Conservation (phyloP, 2,329 filamentous ascomycete genomes). For the Coleophoma cylindrospora region DNA sequence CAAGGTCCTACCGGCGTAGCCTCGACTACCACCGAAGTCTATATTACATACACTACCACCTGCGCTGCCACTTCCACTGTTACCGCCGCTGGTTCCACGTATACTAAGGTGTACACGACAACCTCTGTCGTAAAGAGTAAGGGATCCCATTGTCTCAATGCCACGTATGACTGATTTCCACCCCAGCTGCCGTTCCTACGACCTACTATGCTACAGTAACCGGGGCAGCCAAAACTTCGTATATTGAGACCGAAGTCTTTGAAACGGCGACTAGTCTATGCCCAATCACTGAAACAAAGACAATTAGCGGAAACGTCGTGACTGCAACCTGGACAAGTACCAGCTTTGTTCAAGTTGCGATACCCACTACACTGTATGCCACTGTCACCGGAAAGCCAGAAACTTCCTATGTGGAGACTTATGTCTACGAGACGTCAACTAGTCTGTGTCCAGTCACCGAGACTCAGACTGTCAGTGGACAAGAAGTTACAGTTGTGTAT, state of each 20-base stretch:
- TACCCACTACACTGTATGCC: constrained; percentile 1
- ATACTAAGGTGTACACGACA: constrained; percentile 36
- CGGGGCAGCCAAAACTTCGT: constrained; percentile 9
- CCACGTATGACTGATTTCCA: too few species aligned
- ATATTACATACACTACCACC: constrained; percentile 17
- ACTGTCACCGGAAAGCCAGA: constrained; percentile 4
- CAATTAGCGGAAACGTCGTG: constrained; percentile 33
- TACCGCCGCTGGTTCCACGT: constrained; percentile 30
- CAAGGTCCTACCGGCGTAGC: constrained; percentile 5
- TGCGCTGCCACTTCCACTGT: constrained; percentile 33
- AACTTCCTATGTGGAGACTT: constrained; percentile 22
- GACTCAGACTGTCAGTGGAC: constrained; percentile 38
- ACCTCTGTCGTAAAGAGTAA: constrained; percentile 32
- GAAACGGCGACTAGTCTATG: constrained; percentile 33
- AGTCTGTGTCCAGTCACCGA: constrained; percentile 40
- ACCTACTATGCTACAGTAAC: constrained; percentile 1
- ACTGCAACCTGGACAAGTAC: not conserved
- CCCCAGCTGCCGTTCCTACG: constrained; percentile 1
- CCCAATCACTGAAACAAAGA: constrained; percentile 41
- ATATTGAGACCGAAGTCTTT: constrained; percentile 24
- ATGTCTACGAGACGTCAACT: constrained; percentile 28
- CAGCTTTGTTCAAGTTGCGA: not conserved
- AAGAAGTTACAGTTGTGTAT: constrained; percentile 26
- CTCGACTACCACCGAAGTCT: constrained; percentile 13
- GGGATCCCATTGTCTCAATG: not conserved